phyloP scores from a whole-genome alignment of 345 rosid species.

The Citrus sp. region DNA sequence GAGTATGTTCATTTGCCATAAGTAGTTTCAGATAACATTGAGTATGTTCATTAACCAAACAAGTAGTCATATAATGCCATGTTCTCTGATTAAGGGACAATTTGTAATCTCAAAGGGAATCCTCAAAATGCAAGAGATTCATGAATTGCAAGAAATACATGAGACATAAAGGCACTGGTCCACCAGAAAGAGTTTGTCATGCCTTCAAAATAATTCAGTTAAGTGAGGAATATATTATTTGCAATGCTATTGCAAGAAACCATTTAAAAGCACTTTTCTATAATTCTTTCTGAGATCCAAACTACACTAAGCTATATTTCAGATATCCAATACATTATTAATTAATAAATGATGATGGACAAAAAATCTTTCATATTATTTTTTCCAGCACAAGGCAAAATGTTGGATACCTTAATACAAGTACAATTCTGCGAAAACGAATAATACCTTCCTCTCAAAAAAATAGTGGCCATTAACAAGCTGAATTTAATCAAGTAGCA shows the following conservation, averaged over 20 bases:
- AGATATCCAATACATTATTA: neutral
- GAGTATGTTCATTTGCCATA: slow-evolving; percentile 19
- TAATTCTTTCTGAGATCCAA: slow-evolving; percentile 5
- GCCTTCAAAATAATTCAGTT: neutral
- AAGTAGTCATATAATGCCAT: neutral
- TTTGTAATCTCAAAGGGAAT: neutral
- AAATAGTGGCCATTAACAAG: neutral
- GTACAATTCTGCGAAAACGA: neutral
- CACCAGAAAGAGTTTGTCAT: neutral
- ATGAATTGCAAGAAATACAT: neutral
- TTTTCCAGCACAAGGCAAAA: neutral
- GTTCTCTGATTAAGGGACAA: neutral
- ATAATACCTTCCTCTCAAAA: neutral
- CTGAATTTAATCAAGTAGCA: neutral
- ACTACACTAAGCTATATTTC: neutral
- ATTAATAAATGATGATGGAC: neutral
- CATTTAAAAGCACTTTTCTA: neutral
- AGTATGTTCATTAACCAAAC: slow-evolving; percentile 15
- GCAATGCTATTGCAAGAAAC: neutral
- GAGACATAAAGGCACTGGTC: neutral
- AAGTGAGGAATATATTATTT: neutral
- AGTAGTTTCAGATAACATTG: slow-evolving; percentile 20
- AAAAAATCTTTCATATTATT: neutral
- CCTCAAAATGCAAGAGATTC: neutral
- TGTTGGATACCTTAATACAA: neutral